These are phyloP conservation scores for Monosporascus sp. DNA, from an alignment of 2,329 filamentous ascomycete species.

Conservation along the genomic window DNA sequence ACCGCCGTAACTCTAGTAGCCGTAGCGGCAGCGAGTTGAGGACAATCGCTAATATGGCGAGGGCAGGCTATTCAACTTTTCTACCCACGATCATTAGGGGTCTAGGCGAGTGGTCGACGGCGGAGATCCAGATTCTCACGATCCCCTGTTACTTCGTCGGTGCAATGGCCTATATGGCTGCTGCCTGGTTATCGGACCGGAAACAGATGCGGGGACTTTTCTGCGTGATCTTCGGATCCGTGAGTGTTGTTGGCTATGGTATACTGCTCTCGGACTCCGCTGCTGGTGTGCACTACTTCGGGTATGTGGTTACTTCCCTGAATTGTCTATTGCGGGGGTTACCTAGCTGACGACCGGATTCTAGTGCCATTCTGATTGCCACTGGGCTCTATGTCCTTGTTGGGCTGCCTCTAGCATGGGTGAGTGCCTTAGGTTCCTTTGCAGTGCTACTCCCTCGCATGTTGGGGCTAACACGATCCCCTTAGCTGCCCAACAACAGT, in stretches of 20 bases:
- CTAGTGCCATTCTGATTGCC: slow-evolving; percentile 66
- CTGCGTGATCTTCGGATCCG: slow-evolving; percentile 53
- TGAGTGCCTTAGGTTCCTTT: slow-evolving; percentile 14
- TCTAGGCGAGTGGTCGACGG: slow-evolving; percentile 57
- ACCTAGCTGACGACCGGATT: neutral
- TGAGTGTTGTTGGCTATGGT: slow-evolving; percentile 65
- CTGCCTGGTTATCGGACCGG: slow-evolving; percentile 63
- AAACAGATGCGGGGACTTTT: slow-evolving; percentile 62
- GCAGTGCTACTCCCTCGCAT: no score
- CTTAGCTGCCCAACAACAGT: slow-evolving; percentile 55
- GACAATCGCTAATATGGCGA: neutral
- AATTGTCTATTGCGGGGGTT: neutral
- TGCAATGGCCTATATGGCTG: slow-evolving; percentile 61
- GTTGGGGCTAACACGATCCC: neutral
- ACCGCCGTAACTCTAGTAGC: neutral
- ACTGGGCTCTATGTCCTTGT: slow-evolving; percentile 62
- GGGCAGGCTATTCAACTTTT: slow-evolving; percentile 65
- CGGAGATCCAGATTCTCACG: slow-evolving; percentile 69
- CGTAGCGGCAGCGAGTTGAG: slow-evolving; percentile 1
- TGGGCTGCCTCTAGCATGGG: slow-evolving; percentile 52
- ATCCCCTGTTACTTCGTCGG: slow-evolving; percentile 74
- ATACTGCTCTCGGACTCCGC: slow-evolving; percentile 57
- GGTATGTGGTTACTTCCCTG: slow-evolving; percentile 15
- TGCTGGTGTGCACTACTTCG: slow-evolving; percentile 66
- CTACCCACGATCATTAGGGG: slow-evolving; percentile 72